These are phyloP conservation scores for Pneumocystis jirovecii DNA, from an alignment of 1,139 yeast genomes.

Conservation along the genomic window DNA sequence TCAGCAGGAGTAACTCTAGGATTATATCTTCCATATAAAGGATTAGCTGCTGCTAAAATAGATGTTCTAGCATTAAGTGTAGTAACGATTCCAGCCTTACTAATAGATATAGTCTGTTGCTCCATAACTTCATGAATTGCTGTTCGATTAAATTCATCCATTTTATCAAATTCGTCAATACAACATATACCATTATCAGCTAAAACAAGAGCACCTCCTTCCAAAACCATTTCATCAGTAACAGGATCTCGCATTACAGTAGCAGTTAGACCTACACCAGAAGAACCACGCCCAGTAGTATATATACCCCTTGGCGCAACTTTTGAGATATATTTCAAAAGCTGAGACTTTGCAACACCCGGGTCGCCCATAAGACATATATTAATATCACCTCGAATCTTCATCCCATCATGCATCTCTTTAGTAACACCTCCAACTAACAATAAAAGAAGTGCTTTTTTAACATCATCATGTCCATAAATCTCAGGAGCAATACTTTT, in stretches of 20 bases:
- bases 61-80: constrained; percentile 93
- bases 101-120: constrained; percentile 93
- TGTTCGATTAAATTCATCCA: constrained; percentile 94
- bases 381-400: constrained; percentile 93
- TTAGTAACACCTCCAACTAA: constrained; percentile 94
- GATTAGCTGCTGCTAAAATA: constrained; percentile 95
- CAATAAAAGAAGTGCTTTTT: constrained; percentile 69
- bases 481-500: constrained; percentile 95
- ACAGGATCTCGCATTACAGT: constrained; percentile 98
- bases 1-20: constrained; percentile 83
- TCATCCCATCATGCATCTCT: constrained; percentile 89
- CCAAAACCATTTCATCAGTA: constrained; percentile 94
- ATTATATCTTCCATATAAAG: constrained; percentile 88
- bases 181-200: constrained; percentile 98
- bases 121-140: constrained; percentile 99
- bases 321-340: constrained; percentile 76
- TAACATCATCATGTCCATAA: constrained; percentile 84
- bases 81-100: constrained; percentile 96
- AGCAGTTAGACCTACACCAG: constrained; percentile 98
- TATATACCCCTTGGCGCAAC: constrained; percentile 95
- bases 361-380: constrained; percentile 98
- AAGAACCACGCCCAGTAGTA: constrained; percentile 97
- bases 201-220: constrained; percentile 94
- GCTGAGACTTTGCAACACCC: constrained; percentile 97
- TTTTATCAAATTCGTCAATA: constrained; percentile 96